These are phyloP conservation scores for Aspergillus ibericus DNA, from an alignment of 2,329 filamentous ascomycete genomes.

Conservation along the genomic window DNA sequence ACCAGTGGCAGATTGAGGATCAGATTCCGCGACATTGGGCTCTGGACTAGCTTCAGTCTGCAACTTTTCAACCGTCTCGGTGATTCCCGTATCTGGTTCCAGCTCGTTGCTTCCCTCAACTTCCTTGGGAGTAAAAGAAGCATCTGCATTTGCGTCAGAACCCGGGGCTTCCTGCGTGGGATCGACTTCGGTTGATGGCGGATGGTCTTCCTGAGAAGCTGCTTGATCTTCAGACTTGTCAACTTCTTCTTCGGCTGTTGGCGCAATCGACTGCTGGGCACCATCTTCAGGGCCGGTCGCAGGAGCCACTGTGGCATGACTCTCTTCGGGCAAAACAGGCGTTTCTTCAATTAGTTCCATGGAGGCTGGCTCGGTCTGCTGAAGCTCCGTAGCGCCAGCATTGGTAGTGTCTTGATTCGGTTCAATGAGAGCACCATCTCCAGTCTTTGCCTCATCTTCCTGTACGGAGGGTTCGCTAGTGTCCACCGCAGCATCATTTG, in stretches of 20 bases:
- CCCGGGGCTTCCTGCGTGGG: neutral
- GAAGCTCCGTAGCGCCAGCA: neutral
- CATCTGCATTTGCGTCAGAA: neutral
- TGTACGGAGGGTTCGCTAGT: neutral
- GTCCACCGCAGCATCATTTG: neutral
- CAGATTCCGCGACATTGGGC: neutral
- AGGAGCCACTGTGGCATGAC: neutral
- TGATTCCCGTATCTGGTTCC: neutral
- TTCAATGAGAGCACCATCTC: neutral
- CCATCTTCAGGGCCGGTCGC: neutral
- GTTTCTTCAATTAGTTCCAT: neutral
- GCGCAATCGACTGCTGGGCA: neutral
- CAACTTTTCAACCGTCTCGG: neutral
- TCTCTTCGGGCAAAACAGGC: neutral
- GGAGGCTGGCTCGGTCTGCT: neutral
- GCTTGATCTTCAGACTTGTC: neutral
- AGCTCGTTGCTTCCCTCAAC: neutral
- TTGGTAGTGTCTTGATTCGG: neutral
- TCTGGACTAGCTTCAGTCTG: neutral
- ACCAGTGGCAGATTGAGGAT: conserved; percentile 5
- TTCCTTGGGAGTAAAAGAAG: neutral
- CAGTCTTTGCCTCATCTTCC: neutral
- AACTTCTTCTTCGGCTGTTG: neutral
- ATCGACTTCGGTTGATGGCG: neutral
- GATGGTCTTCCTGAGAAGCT: neutral